A percentile compares a stretch with the other conserved stretches of the same genome.
Conservation (phyloP, 305 asterid genomes). For the Ruellia speciosa region DNA sequence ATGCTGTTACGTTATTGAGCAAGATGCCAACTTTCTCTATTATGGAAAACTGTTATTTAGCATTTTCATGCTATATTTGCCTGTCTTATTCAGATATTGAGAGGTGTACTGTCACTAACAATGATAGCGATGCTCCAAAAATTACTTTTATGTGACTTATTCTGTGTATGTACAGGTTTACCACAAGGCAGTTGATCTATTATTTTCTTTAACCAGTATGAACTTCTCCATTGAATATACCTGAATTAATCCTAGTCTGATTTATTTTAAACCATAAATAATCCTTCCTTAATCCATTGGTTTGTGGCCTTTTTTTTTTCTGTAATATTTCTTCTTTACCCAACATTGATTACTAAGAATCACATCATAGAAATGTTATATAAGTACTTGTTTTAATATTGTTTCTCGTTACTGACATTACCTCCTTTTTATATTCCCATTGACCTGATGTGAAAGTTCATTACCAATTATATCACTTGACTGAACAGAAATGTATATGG, state of each 20-base stretch:
- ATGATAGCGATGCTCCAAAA: background rate
- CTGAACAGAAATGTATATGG: no score
- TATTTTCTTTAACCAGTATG: background rate
- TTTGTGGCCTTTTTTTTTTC: background rate
- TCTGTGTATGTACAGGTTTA: background rate
- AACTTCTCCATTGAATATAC: background rate
- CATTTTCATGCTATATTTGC: background rate
- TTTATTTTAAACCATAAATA: background rate
- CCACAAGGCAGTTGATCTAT: background rate
- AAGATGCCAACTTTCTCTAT: background rate
- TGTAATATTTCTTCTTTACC: background rate
- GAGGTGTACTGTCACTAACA: background rate
- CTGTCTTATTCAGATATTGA: conserved; percentile 2
- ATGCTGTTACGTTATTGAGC: conserved; percentile 1
- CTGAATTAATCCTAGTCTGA: background rate
- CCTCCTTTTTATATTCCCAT: background rate
- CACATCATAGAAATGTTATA: background rate
- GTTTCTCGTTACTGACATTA: background rate
- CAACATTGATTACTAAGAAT: background rate
- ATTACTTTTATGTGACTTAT: background rate
- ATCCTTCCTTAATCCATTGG: background rate
- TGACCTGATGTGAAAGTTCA: background rate
- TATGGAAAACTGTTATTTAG: background rate
- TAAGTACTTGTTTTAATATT: background rate
- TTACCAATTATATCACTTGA: no score